Conservation (phyloP, 2,329 filamentous ascomycete genomes). For the Alternaria postmessia region DNA sequence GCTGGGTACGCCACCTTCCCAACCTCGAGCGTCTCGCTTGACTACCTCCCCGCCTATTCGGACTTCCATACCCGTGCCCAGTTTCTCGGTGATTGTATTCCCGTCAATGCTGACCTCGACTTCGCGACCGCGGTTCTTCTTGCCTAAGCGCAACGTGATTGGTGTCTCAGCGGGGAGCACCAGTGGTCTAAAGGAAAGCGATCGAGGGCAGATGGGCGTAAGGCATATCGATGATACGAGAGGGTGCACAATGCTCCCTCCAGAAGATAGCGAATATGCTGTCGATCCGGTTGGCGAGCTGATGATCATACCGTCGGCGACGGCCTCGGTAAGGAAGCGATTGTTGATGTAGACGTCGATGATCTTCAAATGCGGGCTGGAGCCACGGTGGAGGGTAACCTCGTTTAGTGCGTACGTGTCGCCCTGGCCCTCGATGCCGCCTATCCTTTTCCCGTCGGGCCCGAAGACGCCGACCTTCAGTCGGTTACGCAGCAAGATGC, state of each 20-base stretch:
- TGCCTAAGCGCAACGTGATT: conserved; percentile 81
- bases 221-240: conserved; percentile 87
- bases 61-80: conserved; percentile 70
- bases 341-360: conserved; percentile 92
- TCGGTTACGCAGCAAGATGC: conserved; percentile 85
- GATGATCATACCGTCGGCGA: conserved; percentile 93
- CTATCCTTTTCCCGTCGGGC: conserved; percentile 64
- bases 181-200: conserved; percentile 88
- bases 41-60: conserved; percentile 88
- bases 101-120: conserved; percentile 62
- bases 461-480: conserved; percentile 87
- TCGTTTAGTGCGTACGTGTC: conserved; percentile 85
- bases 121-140: conserved; percentile 60
- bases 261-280: conserved; percentile 91
- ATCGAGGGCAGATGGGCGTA: conserved; percentile 93
- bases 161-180: conserved; percentile 87
- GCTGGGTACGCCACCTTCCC: conserved; percentile 87
- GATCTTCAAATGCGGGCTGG: conserved; percentile 87
- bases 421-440: conserved; percentile 39
- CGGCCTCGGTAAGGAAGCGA: conserved; percentile 89
- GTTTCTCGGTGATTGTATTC: conserved; percentile 52
- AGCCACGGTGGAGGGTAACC: conserved; percentile 89
- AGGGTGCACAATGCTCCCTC: conserved; percentile 93
- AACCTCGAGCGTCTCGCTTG: conserved; percentile 53
- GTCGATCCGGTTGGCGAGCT: conserved; percentile 95